Percentiles rank a stretch among this genome's conserved stretches.
phyloP scores from a whole-genome alignment of 202 grass and related monocot genomes.

The Zoysia matrella region DNA sequence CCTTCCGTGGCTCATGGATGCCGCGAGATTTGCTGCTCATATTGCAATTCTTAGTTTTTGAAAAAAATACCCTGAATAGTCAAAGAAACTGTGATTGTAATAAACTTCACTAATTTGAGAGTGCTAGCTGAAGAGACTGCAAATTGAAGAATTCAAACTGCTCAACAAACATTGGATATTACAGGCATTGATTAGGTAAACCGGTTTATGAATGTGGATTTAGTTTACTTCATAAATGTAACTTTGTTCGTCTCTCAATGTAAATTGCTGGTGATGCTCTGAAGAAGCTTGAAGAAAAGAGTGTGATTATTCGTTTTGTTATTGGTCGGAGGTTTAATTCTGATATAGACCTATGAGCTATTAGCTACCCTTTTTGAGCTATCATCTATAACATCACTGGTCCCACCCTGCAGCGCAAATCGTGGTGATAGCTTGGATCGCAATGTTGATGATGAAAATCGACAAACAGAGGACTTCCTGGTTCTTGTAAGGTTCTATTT shows the following conservation, averaged over 20 bases:
- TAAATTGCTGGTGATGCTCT: slow-evolving; percentile 83
- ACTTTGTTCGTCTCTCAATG: slow-evolving; percentile 35
- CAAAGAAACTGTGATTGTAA: background rate
- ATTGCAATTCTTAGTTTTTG: background rate
- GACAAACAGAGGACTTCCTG: slow-evolving; percentile 78
- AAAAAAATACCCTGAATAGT: background rate
- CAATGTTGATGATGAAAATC: slow-evolving; percentile 86
- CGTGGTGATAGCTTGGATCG: slow-evolving; percentile 98
- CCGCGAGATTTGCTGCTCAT: slow-evolving; percentile 64
- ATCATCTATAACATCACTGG: slow-evolving; percentile 24
- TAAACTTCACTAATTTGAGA: background rate
- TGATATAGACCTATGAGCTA: slow-evolving; percentile 11
- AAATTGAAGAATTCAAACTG: background rate
- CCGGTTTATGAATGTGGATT: slow-evolving; percentile 9
- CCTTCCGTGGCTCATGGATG: slow-evolving; percentile 93
- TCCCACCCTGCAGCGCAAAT: slow-evolving; percentile 73
- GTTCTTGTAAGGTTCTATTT: slow-evolving; percentile 80
- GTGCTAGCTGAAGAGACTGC: background rate
- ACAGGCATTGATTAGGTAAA: background rate
- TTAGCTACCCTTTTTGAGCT: background rate
- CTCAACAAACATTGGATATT: slow-evolving; percentile 1
- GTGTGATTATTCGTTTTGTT: slow-evolving; percentile 92
- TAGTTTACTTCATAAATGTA: slow-evolving; percentile 16
- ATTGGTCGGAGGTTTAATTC: slow-evolving; percentile 94
- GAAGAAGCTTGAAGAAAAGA: slow-evolving; percentile 88